Base-by-base conservation (phyloP, 129 eudicot species). In the Erigeron canadensis region DNA sequence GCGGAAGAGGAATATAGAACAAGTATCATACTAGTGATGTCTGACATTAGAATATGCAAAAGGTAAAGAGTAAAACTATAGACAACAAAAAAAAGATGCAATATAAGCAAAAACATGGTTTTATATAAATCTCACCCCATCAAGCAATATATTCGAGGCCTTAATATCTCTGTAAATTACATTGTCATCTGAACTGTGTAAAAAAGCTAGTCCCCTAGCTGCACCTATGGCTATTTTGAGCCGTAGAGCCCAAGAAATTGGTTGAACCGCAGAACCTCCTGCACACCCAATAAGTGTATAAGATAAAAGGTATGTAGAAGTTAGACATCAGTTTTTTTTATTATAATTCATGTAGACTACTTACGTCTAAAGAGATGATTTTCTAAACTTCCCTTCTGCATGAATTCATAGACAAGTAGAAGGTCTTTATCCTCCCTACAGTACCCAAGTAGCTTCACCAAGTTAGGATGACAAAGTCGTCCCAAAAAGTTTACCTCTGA, bases 321-420 rank as follows among this genome's bases (percentile, higher is more conserved):
- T 28, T 28, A 28, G 34, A 28, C 34, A 28, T 28, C 2, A 2
- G n/a, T n/a, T n/a, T n/a, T n/a, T n/a, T n/a, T n/a, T n/a, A n/a
- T n/a, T n/a, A n/a, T n/a, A n/a, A n/a, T n/a, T n/a, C n/a, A 40
- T 75, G 41, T 51, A 16, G 5, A 23, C 11, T 59, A 75, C 92
- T 80, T 91, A 91, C 97, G 79, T 79, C 90, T 84, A 79, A 91
- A 91, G 7, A 91, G 90, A 86, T 91, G 96, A 72, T 91, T 91
- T 80, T 91, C 97, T 70, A 91, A 80, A 76, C 93, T 88, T 72
- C 97, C 97, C 48, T 79, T 91, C 46, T 66, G 95, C 90, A 91
- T 65, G 78, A 84, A 91, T 67, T 91, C 97, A 16, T 91, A 91
- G 6, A 91, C 97, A 60, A 91, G 97, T 68, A 91, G 77, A 53